Base-by-base conservation (phyloP, 371 early-diverging fungal genomes). In the Mucor circinelloides region DNA sequence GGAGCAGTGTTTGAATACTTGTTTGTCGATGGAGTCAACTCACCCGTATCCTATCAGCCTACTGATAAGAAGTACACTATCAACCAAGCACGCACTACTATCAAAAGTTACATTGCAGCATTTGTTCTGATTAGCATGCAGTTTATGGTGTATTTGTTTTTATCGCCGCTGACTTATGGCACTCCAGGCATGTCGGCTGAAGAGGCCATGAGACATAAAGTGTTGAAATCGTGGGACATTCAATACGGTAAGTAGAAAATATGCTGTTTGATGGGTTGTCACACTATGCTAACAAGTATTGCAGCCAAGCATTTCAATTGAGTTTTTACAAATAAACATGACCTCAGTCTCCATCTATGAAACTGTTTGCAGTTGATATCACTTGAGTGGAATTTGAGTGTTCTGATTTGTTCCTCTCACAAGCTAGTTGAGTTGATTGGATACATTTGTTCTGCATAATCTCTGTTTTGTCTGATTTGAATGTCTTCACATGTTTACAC, bases 171-270 rank as follows among this genome's bases (percentile, higher is more conserved):
- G 5, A 73, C 86, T 6, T 90, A 90, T 61, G 90, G 90, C 17
- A 78, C 84, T 1, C 67, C 77, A 5, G 55, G 76, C 6, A 69
- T 90, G 48, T 64, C 81, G 21, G 69, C 70, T n/a, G 80, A 85
- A 32, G 86, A 89, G 46, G 77, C 85, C 9, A 62, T 76, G 34
- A 66, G 71, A 17, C 80, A 89, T 34, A 93, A 91, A 74, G 84
- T 92, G 82, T 69, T 93, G n/a, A 69, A 58, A 8, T 30, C 80
- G 6, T 95, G 94, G 90, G 94, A 95, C 66, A 75, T 94, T 56
- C 93, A 94, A 55, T 89, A 80, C 74, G 83, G 85, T 50, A 87
- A 85, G 72, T 40, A 2, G n/a, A 40, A 40, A 15, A 6, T 15
- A 9, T 50, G 50, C 8, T 6, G 5, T 21, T 23, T 27, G 23